A percentile compares a stretch with the other conserved stretches of the same genome.
Conservation (phyloP, 2,329 filamentous ascomycete species). For the Fusarium globosum region DNA sequence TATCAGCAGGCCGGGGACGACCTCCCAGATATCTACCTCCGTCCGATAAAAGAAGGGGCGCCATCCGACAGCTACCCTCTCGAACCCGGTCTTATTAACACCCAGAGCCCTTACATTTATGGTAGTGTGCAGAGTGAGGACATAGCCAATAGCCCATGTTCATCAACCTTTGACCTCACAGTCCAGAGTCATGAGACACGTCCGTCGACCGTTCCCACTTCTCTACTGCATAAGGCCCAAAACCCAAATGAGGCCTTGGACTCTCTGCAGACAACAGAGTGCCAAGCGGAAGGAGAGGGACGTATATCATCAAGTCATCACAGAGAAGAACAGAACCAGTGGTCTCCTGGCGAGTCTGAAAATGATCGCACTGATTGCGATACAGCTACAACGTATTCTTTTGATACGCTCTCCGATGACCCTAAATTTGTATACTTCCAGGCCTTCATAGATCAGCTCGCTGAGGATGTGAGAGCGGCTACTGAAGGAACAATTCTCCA, state of each 20-base stretch:
- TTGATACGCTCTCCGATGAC: not conserved
- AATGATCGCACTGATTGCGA: not conserved
- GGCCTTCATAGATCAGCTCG: not conserved
- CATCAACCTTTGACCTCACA: not conserved
- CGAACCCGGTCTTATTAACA: accelerated
- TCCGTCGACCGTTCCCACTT: not conserved
- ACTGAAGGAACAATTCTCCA: accelerated
- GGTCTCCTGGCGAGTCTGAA: accelerated
- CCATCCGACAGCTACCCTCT: not conserved
- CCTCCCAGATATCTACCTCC: accelerated
- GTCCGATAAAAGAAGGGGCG: accelerated
- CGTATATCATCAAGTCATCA: accelerated
- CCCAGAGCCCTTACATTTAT: no score
- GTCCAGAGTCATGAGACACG: not conserved
- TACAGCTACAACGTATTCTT: not conserved
- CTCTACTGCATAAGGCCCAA: not conserved
- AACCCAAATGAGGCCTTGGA: accelerated
- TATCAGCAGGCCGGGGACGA: no score
- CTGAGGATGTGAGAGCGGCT: not conserved
- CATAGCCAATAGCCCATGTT: not conserved
- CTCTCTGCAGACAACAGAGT: not conserved
- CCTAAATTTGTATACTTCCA: not conserved
- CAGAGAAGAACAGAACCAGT: accelerated
- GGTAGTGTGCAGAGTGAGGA: accelerated
- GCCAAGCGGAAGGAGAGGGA: not conserved